Conservation (phyloP, 2,329 filamentous ascomycete genomes). For the Pyrenochaeta sp. region DNA sequence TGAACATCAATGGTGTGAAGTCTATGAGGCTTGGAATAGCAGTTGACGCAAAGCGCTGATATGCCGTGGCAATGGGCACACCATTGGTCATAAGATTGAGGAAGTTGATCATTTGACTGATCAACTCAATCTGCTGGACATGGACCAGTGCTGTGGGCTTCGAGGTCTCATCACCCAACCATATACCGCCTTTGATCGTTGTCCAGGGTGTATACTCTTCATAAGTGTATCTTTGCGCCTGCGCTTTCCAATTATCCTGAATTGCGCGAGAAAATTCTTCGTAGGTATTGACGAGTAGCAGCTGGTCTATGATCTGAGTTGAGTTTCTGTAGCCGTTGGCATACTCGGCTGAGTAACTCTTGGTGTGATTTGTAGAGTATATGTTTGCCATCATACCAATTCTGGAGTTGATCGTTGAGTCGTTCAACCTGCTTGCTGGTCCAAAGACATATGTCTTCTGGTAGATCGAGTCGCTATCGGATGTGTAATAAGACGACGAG, state of each 20-base stretch:
- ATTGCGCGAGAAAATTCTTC: slow-evolving; percentile 66
- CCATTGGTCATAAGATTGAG: slow-evolving; percentile 24
- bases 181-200: slow-evolving; percentile 53
- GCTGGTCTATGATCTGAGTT: slow-evolving; percentile 23
- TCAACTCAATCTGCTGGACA: slow-evolving; percentile 53
- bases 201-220: slow-evolving; percentile 46
- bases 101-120: slow-evolving; percentile 25
- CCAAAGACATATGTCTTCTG: slow-evolving; percentile 21
- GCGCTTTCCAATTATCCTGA: slow-evolving; percentile 71
- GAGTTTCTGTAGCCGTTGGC: slow-evolving; percentile 25
- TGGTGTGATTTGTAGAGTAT: slow-evolving; percentile 43
- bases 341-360: neutral
- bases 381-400: slow-evolving; percentile 23
- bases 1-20: slow-evolving; percentile 59
- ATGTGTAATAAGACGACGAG: neutral
- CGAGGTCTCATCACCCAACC: slow-evolving; percentile 23
- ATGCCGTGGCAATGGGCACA: slow-evolving; percentile 27
- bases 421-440: slow-evolving; percentile 20
- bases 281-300: slow-evolving; percentile 68
- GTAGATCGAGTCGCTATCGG: neutral
- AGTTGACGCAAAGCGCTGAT: slow-evolving; percentile 20
- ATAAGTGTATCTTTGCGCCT: neutral
- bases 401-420: slow-evolving; percentile 1
- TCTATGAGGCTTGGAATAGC: slow-evolving; percentile 16
- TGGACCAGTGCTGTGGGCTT: slow-evolving; percentile 24